phyloP scores from a whole-genome alignment of 2,329 filamentous ascomycete genomes.

The Claviceps purpurea region DNA sequence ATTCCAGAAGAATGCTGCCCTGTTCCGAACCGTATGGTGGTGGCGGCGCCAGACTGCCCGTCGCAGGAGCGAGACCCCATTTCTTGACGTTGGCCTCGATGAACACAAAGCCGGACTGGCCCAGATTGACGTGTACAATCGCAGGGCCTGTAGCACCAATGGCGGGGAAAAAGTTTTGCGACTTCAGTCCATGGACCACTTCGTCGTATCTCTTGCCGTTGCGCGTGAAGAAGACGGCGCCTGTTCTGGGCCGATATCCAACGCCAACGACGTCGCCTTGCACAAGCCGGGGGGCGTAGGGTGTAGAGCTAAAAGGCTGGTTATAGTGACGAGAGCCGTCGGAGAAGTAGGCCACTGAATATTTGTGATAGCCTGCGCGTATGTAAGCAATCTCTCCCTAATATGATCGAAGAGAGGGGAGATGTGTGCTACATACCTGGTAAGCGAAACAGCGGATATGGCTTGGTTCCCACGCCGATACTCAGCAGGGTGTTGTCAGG shows the following conservation, averaged over 20 bases:
- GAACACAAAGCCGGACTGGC: slow-evolving; percentile 95
- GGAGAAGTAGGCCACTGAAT: slow-evolving; percentile 83
- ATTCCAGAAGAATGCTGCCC: slow-evolving; percentile 86
- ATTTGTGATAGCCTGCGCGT: slow-evolving; percentile 65
- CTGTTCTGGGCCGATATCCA: slow-evolving; percentile 86
- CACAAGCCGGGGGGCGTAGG: slow-evolving; percentile 71
- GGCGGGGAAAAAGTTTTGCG: slow-evolving; percentile 94
- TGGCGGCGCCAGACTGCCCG: slow-evolving; percentile 83
- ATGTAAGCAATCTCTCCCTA: neutral
- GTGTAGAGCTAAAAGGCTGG: slow-evolving; percentile 70
- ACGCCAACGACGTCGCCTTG: slow-evolving; percentile 95
- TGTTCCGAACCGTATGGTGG: slow-evolving; percentile 95
- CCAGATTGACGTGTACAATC: slow-evolving; percentile 91
- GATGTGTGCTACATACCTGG: slow-evolving; percentile 51
- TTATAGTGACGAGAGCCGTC: slow-evolving; percentile 79
- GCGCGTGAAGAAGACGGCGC: slow-evolving; percentile 93
- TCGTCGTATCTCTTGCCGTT: slow-evolving; percentile 97
- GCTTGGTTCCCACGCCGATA: slow-evolving; percentile 92
- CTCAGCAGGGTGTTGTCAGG: slow-evolving; percentile 76
- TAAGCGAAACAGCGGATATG: slow-evolving; percentile 86
- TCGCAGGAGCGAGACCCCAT: slow-evolving; percentile 94
- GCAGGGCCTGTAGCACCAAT: slow-evolving; percentile 93
- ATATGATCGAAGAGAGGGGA: neutral
- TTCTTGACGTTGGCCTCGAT: slow-evolving; percentile 99
- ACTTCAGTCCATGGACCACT: slow-evolving; percentile 80